Evolutionary conservation across 768 basidiomycete species (phyloP), one percentile per base, ranked within the genome.

Genomic region (Suillus americanus): DNA sequence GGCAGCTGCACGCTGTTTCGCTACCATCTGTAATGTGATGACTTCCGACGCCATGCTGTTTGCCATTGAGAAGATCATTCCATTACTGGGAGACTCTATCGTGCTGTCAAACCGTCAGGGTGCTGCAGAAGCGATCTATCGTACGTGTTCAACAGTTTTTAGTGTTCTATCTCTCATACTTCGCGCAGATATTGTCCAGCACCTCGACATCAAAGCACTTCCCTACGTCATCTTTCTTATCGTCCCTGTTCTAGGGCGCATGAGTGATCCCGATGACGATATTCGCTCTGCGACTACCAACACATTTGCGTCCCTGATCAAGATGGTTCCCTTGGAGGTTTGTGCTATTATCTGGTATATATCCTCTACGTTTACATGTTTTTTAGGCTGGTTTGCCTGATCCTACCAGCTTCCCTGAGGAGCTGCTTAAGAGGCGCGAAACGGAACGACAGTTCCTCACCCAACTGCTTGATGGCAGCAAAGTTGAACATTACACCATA

Each of bases 281-380:
- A 91, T 97, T 48, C 90, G 97, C 33, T 87, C 97, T 35, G 88
- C 94, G 2, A 90, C 97, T 3, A 99, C 97, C n/a, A 95, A 95
- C 72, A 96, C 95, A 0, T 99, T 99, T 72, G 97, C 97, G 0
- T 92, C 94, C 0, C 79, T 99, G 20, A 94, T 99, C 66, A 98
- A 99, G 81, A 97, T 99, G 91, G 94, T 99, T 14, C 97, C 97
- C 6, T 82, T 99, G 0, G 97, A 99, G 85, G 95, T 95, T 66
- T 65, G 82, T 69, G 25, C 5, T 41, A 25, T 43, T 30, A 14
- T 14, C 59, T 54, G 20, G 48, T 25, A 51, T 35, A 57, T 35
- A 53, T 33, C 4, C 4, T 38, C 20, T 25, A 43, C 50, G 40
- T 6, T 46, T 40, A 38, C 7, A 50, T 20, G 33, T 6, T 54